These are phyloP conservation scores for Mycena leptocephala DNA, from an alignment of 768 basidiomycete species.

Conservation along the genomic window DNA sequence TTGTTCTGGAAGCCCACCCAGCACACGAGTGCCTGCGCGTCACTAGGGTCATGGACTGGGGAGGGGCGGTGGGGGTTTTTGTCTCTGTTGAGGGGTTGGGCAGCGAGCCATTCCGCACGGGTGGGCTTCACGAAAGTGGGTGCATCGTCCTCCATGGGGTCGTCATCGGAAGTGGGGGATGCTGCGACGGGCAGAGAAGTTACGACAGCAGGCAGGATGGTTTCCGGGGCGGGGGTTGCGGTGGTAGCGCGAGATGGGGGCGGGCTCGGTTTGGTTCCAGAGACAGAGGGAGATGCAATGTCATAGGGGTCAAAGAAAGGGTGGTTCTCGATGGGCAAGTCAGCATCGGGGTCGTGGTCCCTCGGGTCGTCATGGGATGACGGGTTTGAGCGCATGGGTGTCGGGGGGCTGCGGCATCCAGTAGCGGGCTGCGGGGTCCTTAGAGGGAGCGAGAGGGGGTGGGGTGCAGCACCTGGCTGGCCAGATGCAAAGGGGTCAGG, in stretches of 20 bases:
- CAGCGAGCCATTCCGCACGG: background rate
- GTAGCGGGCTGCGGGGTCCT: background rate
- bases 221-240: background rate
- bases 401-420: background rate
- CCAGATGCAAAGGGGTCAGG: background rate
- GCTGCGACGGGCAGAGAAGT: background rate
- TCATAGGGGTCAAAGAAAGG: background rate
- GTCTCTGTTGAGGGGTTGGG: background rate
- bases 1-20: background rate
- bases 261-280: background rate
- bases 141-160: background rate
- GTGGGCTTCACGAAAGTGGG: background rate
- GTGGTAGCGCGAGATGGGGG: background rate
- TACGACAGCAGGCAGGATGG: background rate
- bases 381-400: background rate
- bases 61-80: constrained; percentile 1
- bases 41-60: background rate
- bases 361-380: background rate
- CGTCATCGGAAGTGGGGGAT: background rate
- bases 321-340: background rate
- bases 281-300: background rate
- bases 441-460: background rate
- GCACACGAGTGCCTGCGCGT: background rate
- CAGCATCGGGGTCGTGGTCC: background rate
- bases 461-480: background rate